Evolutionary conservation across 148 eudicot species (phyloP).

Genomic region (Chenopodium berlandieri): DNA sequence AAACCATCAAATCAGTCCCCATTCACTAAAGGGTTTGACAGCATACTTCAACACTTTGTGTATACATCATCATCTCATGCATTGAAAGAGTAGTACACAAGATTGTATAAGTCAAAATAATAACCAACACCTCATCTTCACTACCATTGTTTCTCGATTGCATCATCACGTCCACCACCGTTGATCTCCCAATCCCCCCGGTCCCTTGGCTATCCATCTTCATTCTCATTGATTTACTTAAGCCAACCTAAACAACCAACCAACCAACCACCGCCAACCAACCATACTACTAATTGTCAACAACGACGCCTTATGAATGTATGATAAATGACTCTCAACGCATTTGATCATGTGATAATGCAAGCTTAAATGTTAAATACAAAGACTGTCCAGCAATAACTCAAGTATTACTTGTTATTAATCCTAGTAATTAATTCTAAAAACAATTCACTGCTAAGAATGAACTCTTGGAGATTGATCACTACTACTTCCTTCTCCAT

Average conservation of each 20-base stretch:
- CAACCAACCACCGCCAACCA: neutral
- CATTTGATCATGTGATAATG: neutral
- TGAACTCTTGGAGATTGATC: conserved; percentile 12
- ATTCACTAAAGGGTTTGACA: neutral
- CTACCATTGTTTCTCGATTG: neutral
- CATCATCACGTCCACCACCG: neutral
- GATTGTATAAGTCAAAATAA: neutral
- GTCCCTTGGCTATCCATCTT: neutral
- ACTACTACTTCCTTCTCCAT: conserved; percentile 24
- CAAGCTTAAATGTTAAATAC: neutral
- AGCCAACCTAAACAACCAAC: neutral
- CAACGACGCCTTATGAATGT: neutral
- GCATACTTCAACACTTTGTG: neutral
- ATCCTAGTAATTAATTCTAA: neutral
- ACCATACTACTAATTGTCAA: neutral
- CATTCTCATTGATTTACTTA: neutral
- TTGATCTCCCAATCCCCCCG: neutral
- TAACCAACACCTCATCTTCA: neutral
- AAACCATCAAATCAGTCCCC: conserved; percentile 16
- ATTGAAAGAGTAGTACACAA: neutral
- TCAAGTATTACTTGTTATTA: neutral
- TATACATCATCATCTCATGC: neutral
- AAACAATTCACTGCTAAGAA: neutral
- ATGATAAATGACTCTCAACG: neutral
- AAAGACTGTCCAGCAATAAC: neutral